Evolutionary conservation across 176 grass and related monocot species (phyloP), one percentile per base, ranked within the genome.

Genomic region (Eragrostis nindensis): DNA sequence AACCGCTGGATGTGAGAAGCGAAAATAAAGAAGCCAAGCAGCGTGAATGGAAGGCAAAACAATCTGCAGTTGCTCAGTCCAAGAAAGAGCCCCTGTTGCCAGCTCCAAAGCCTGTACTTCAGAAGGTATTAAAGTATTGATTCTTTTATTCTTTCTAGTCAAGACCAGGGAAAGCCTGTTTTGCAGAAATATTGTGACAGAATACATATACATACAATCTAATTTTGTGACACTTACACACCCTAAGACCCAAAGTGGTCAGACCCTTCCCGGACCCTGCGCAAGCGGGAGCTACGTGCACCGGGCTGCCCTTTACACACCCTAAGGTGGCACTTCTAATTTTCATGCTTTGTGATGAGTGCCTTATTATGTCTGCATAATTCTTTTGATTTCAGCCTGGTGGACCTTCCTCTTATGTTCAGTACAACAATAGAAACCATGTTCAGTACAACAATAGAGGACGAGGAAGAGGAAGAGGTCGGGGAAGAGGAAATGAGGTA

Each of bases 11-110:
- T 50, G 62, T 25, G 27, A 89, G 15, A 12, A 74, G 63, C 74
- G 79, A 80, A 85, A 85, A 86, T 57, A 76, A 54, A 65, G 84
- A 87, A 44, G 49, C 24, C 21, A 90, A 80, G 53, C 82, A 67
- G 52, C 32, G 63, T 46, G 76, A 90, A 73, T 78, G 55, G 62
- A 95, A 91, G 71, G 79, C 79, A 57, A 94, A 89, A 77, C 89
- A 89, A 55, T 66, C 73, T 55, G 50, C 59, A n/a, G 66, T 74
- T 80, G 75, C 50, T 72, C 62, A 73, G 55, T 55, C 64, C 0
- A 84, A 76, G 66, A 89, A 88, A 86, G 90, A 95, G 79, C 92
- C 95, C 19, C 75, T 95, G 16, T 89, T 98, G 71, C 95, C 95
- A 72, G 79, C 79, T 66, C 92, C 90, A n/a, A 81, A 85, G 67